Evolutionary conservation across 441 rosid genomes (phyloP), one percentile per base, ranked within the genome.

Genomic region (Arabidopsis lyrata): DNA sequence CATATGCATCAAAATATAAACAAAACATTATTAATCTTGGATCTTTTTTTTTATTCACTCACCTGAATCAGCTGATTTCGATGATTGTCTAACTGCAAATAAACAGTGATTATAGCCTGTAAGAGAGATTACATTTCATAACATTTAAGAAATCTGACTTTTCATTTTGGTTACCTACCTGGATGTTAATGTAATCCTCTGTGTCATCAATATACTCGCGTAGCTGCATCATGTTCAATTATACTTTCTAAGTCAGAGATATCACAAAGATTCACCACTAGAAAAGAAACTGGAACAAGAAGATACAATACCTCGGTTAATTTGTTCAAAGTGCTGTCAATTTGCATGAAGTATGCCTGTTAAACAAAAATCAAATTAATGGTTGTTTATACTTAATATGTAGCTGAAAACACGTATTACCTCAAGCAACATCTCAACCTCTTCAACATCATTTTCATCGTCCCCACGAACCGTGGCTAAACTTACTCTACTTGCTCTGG

Each of bases 61-160:
- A 90, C 97, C 93, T 92, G 96, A 86, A 92, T 92, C 38, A 92
- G 86, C 87, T 90, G 98, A 76, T 92, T 92, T 29, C 98, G 87
- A 80, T 90, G 93, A 78, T 90, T 92, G 85, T 92, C 97, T 45
- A 90, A 92, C 97, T 92, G 90, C 69, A 76, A 45, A 29, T 5
- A 59, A 61, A 2, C 20, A 1, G 2, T n/a, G 32, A 55, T 12
- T 38, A 12, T 18, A 36, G n/a, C 45, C 15, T 41, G 6, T 41
- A 12, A 41, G 45, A 41, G 45, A 53, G 32, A 15, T 41, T 44
- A 24, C 56, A 73, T 36, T 54, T 11, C 44, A 11, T 56, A 55
- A 59, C 66, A 74, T 27, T 41, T 38, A 58, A 41, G 8, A 31
- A 29, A 48, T 27, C 8, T 13, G 54, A 20, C 7, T 9, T 57